These are phyloP conservation scores for Lachnellula subtilissima DNA, from an alignment of 2,329 filamentous ascomycete species.

Conservation along the genomic window DNA sequence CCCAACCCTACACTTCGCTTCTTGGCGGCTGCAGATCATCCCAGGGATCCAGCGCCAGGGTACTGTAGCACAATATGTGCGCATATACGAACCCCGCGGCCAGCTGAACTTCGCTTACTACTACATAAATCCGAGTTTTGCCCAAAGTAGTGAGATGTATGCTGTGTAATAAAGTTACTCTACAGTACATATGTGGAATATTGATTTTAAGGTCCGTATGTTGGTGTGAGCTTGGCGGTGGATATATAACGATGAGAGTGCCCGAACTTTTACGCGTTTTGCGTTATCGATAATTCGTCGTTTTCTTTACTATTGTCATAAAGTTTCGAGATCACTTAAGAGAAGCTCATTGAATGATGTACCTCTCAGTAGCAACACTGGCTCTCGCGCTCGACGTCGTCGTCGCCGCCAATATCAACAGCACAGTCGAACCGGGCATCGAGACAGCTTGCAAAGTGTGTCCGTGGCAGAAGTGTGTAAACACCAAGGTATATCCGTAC, in stretches of 20 bases:
- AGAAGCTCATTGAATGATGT: background rate
- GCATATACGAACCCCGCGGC: background rate
- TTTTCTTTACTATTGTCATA: no score
- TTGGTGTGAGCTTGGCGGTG: no score
- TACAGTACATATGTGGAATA: no score
- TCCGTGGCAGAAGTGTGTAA: conserved; percentile 20
- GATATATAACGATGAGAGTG: no score
- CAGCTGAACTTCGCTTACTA: no score
- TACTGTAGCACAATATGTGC: background rate
- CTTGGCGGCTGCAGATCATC: background rate
- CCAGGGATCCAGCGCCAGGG: background rate
- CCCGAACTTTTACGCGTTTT: no score
- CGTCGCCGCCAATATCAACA: conserved; percentile 10
- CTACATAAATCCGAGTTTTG: no score
- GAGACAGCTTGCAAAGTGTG: conserved; percentile 22
- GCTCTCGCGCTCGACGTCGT: background rate
- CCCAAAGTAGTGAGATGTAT: no score
- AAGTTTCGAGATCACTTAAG: no score
- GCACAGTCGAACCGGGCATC: conserved; percentile 16
- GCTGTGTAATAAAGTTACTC: no score
- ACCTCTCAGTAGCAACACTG: background rate
- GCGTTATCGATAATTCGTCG: no score
- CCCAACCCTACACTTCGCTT: background rate
- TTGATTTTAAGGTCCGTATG: no score
- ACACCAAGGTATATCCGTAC: conserved; percentile 14